phyloP scores from a whole-genome alignment of 306 rosid species.

The Cotoneaster glaucophyllus region DNA sequence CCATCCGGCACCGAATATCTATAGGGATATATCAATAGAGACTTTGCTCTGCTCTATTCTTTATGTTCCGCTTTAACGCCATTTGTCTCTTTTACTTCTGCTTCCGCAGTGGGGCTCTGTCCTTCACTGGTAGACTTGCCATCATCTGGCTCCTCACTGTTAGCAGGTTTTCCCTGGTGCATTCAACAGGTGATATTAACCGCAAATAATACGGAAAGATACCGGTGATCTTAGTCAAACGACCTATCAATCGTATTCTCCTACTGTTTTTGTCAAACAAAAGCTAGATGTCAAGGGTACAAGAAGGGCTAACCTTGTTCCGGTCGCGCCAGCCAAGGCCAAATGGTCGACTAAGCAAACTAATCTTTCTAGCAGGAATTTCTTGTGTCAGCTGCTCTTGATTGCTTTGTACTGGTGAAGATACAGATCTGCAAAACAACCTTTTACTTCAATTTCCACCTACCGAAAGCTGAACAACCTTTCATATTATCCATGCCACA shows the following conservation, averaged over 20 bases:
- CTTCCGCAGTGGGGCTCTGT: constrained; percentile 31
- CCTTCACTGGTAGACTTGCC: constrained; percentile 35
- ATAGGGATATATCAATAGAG: constrained; percentile 5
- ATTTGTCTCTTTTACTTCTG: constrained; percentile 38
- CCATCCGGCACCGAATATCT: constrained; percentile 1
- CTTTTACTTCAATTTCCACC: constrained; percentile 6
- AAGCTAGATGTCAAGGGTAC: not conserved
- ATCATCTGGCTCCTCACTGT: constrained; percentile 44
- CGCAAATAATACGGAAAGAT: not conserved
- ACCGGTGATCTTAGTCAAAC: not conserved
- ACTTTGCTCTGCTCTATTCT: constrained; percentile 22
- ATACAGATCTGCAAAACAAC: constrained; percentile 49
- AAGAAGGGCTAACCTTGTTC: constrained; percentile 61
- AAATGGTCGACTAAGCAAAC: constrained; percentile 91
- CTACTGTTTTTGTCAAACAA: not conserved
- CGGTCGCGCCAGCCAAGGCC: constrained; percentile 94
- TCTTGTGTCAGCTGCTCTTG: constrained; percentile 60
- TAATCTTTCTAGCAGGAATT: constrained; percentile 54
- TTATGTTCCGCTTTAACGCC: constrained; percentile 47
- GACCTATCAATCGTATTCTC: not conserved
- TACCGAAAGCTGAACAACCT: not conserved
- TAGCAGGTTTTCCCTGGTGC: constrained; percentile 55
- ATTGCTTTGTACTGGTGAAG: constrained; percentile 37
- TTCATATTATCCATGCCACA: not conserved
- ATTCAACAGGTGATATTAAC: constrained; percentile 16